Percentiles rank a stretch among this genome's conserved stretches.
These are phyloP conservation scores for Melastoma candidum DNA, from an alignment of 441 rosid species.

Conservation along the genomic window DNA sequence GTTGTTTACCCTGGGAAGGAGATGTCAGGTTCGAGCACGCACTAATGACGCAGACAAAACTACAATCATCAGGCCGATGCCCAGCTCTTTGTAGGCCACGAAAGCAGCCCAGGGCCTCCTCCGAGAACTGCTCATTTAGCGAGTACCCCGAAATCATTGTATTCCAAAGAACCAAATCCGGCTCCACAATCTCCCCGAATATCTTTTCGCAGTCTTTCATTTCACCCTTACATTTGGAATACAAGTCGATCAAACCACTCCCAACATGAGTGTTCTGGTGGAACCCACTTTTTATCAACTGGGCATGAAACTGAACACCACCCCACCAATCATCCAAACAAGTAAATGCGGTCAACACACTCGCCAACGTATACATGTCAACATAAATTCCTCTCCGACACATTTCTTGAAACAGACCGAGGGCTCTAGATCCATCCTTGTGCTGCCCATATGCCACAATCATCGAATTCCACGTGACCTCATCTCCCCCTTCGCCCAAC, in stretches of 20 bases:
- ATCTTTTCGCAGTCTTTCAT: slow-evolving; percentile 50
- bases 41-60: slow-evolving; percentile 62
- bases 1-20: slow-evolving; percentile 67
- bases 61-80: slow-evolving; percentile 67
- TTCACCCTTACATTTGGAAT: slow-evolving; percentile 57
- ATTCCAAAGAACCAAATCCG: slow-evolving; percentile 87
- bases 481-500: slow-evolving; percentile 50
- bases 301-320: slow-evolving; percentile 67
- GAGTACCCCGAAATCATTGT: slow-evolving; percentile 82
- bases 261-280: slow-evolving; percentile 65
- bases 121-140: slow-evolving; percentile 46
- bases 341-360: slow-evolving; percentile 67
- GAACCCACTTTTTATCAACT: slow-evolving; percentile 56
- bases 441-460: slow-evolving; percentile 81
- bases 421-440: slow-evolving; percentile 44
- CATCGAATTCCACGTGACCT: slow-evolving; percentile 91
- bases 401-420: slow-evolving; percentile 60
- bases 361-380: slow-evolving; percentile 70
- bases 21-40: slow-evolving; percentile 69
- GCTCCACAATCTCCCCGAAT: slow-evolving; percentile 43
- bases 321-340: slow-evolving; percentile 42
- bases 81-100: slow-evolving; percentile 47
- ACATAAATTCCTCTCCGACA: slow-evolving; percentile 33
- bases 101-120: slow-evolving; percentile 61
- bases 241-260: slow-evolving; percentile 82